phyloP scores from a whole-genome alignment of 805 yeast species.

The Lipomyces chichibuensis region DNA sequence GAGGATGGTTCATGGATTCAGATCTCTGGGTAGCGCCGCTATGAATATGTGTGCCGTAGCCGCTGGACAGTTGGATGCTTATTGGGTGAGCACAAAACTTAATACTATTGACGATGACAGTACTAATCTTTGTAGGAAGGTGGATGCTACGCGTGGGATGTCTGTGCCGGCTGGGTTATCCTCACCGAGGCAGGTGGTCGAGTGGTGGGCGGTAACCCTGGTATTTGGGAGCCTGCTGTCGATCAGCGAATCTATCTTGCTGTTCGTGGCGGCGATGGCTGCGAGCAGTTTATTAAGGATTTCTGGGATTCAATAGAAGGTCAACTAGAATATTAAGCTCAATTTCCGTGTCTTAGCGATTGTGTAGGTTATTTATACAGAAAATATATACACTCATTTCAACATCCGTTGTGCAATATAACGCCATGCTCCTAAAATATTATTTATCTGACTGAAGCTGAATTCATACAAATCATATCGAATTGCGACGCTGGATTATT shows the following conservation, averaged over 20 bases:
- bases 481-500: constrained; percentile 29
- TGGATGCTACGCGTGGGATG: constrained; percentile 72
- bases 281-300: constrained; percentile 51
- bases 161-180: constrained; percentile 69
- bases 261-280: constrained; percentile 58
- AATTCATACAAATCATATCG: constrained; percentile 20
- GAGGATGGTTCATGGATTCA: constrained; percentile 63
- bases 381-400: background rate
- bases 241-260: constrained; percentile 60
- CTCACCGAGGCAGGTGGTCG: constrained; percentile 62
- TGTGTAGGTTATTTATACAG: background rate
- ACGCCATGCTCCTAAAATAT: background rate
- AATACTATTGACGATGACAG: background rate
- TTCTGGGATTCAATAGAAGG: constrained; percentile 59
- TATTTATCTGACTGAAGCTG: background rate
- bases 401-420: constrained; percentile 1
- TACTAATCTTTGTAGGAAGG: constrained; percentile 53
- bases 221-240: constrained; percentile 53
- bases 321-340: constrained; percentile 46
- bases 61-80: constrained; percentile 60
- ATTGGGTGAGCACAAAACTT: constrained; percentile 50
- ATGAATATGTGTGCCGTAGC: constrained; percentile 63
- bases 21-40: constrained; percentile 67
- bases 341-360: too few relatives aligned
- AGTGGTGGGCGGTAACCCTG: constrained; percentile 58